Evolutionary conservation across 805 yeast species (phyloP).

Genomic region (Saccharomycopsis amapae): DNA sequence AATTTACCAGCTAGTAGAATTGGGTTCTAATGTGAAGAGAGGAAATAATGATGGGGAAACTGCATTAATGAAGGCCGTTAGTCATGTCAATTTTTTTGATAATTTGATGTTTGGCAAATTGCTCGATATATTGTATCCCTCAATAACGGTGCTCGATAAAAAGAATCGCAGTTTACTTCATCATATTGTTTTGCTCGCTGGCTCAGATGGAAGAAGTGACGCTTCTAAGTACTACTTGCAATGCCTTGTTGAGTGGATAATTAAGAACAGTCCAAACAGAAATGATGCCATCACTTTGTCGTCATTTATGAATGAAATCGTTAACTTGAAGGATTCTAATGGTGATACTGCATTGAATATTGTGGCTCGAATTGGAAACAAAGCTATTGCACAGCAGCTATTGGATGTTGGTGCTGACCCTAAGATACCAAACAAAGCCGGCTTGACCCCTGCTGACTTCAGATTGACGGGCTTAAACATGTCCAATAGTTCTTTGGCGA

Average conservation of each 20-base stretch:
- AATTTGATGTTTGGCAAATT: slow-evolving; percentile 65
- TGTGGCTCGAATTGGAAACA: slow-evolving; percentile 82
- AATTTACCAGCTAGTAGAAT: slow-evolving; percentile 58
- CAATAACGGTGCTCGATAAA: slow-evolving; percentile 55
- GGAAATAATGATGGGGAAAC: slow-evolving; percentile 85
- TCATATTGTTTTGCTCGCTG: slow-evolving; percentile 76
- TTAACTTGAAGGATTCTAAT: slow-evolving; percentile 84
- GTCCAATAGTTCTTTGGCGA: too few relatives aligned
- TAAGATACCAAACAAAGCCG: slow-evolving; percentile 71
- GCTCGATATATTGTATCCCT: slow-evolving; percentile 69
- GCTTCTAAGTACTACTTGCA: slow-evolving; percentile 71
- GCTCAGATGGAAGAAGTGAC: slow-evolving; percentile 63
- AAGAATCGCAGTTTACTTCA: slow-evolving; percentile 78
- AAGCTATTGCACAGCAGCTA: slow-evolving; percentile 70
- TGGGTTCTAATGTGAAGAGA: slow-evolving; percentile 54
- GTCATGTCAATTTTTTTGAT: slow-evolving; percentile 65
- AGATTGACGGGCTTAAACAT: slow-evolving; percentile 39
- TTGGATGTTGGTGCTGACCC: slow-evolving; percentile 86
- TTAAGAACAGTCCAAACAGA: slow-evolving; percentile 33
- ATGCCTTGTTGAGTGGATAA: slow-evolving; percentile 71
- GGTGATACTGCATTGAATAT: slow-evolving; percentile 95
- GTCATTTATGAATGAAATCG: slow-evolving; percentile 57
- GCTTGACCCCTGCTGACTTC: slow-evolving; percentile 80
- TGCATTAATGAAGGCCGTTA: slow-evolving; percentile 72
- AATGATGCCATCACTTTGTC: slow-evolving; percentile 43